Base-by-base conservation (phyloP, 176 grass and related monocot species). In the Thinopyrum elongatum region DNA sequence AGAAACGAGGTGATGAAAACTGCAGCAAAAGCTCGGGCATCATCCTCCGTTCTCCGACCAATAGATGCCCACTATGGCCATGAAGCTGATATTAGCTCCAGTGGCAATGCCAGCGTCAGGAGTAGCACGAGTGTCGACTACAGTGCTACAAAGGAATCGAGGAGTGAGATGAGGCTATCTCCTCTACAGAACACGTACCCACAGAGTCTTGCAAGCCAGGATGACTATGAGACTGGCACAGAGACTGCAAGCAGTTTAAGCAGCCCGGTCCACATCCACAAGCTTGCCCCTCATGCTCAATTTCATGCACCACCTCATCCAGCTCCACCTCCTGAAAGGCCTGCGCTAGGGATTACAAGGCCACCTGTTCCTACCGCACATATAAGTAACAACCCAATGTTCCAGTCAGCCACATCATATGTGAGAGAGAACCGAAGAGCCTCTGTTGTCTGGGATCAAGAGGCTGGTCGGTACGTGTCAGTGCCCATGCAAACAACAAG, bases 1-100 rank as follows among this genome's bases (percentile, higher is more conserved):
- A 90, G 85, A 35, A 92, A 86, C 25, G 92, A 97, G 73, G 97
- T 95, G 17, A 94, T 99, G 78, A 90, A 88, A 82, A 94, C 97
- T 68, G 97, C 97, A 59, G 92, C 92, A 51, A 99, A 99, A 89
- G 97, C 97, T 77, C 89, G 97, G 41, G 97, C 97, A 41, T 96
- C 94, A 51, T 99, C 97, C 30, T 99, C 97, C 0, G 90, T 99
- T 51, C 94, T 99, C 61, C 92, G 92, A 22, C 97, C 97, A 53
- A 74, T 97, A 51, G 90, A 95, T 80, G 63, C 84, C 36, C 88
- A 80, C 22, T 80, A 39, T 53, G 82, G 80, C 51, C 76, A 87
- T 83, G 94, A 94, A 77, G 82, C 77, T 80, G 97, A 96, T 60
- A 79, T 91, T 57, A 88, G 90, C 65, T 98, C 93, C 63, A 95